A percentile compares a stretch with the other conserved stretches of the same genome.
Conservation (phyloP, 2,329 filamentous ascomycete genomes). For the Trichoderma sp. region DNA sequence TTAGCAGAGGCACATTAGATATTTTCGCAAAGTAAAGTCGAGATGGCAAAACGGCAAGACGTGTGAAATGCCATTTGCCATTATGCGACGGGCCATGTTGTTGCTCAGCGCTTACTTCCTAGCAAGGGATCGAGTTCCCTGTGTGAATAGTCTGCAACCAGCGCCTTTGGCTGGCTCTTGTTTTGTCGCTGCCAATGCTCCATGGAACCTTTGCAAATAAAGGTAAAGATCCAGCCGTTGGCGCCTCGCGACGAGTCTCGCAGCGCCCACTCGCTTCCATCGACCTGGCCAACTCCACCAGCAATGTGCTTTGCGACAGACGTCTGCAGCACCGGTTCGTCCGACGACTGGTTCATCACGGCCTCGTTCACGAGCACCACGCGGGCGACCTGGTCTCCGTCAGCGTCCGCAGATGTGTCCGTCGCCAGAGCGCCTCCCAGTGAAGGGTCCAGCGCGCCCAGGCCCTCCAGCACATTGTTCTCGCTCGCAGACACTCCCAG, state of each 20-base stretch:
- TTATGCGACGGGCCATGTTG: background rate
- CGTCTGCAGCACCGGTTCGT: conserved; percentile 52
- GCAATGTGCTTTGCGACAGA: conserved; percentile 53
- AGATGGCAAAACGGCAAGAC: background rate
- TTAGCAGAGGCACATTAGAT: conserved; percentile 13
- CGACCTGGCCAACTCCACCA: conserved; percentile 45
- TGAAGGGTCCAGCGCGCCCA: conserved; percentile 40
- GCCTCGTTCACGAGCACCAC: conserved; percentile 49
- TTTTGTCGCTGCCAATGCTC: conserved; percentile 53
- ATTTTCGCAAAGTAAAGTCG: background rate
- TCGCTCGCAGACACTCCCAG: conserved; percentile 43
- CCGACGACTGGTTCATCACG: conserved; percentile 51
- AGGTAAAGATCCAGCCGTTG: conserved; percentile 57
- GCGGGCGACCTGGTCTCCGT: conserved; percentile 36
- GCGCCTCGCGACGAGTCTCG: conserved; percentile 47
- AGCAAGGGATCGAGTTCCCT: conserved; percentile 50
- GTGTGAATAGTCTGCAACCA: conserved; percentile 53
- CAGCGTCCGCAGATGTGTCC: conserved; percentile 19
- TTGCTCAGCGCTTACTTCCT: conserved; percentile 42
- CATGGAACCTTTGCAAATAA: conserved; percentile 55
- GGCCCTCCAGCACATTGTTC: conserved; percentile 37
- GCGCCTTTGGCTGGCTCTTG: conserved; percentile 43
- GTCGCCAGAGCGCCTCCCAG: conserved; percentile 35
- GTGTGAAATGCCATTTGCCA: background rate
- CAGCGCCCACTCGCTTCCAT: conserved; percentile 53